Evolutionary conservation across 768 basidiomycete genomes (phyloP).

Genomic region (Suillus cothurnatus): DNA sequence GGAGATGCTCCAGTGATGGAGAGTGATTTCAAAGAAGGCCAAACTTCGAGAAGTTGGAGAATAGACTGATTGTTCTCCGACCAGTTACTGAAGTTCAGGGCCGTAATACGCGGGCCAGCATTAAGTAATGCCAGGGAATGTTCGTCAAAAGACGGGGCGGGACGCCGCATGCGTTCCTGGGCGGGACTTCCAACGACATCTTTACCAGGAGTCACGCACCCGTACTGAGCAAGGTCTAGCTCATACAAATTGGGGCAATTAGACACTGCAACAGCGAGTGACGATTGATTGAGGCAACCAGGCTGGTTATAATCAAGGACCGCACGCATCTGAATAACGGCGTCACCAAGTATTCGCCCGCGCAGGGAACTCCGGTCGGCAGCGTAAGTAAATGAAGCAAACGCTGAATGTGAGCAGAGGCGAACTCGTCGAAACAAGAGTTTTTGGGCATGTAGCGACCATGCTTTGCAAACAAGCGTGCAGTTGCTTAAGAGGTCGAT

Average conservation of each 20-base stretch:
- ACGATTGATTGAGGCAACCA: slow-evolving; percentile 50
- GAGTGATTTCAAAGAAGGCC: slow-evolving; percentile 59
- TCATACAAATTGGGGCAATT: slow-evolving; percentile 61
- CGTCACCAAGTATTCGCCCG: slow-evolving; percentile 52
- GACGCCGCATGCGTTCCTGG: slow-evolving; percentile 47
- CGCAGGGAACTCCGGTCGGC: slow-evolving; percentile 48
- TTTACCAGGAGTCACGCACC: slow-evolving; percentile 50
- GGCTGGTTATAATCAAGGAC: slow-evolving; percentile 73
- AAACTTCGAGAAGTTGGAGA: slow-evolving; percentile 63
- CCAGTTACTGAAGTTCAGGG: slow-evolving; percentile 71
- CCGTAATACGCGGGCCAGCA: slow-evolving; percentile 53
- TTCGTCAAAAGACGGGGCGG: slow-evolving; percentile 57
- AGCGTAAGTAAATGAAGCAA: slow-evolving; percentile 54
- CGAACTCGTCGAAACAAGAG: slow-evolving; percentile 61
- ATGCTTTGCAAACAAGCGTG: slow-evolving; percentile 66
- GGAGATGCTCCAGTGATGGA: slow-evolving; percentile 62
- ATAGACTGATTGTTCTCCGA: slow-evolving; percentile 60
- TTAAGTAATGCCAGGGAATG: slow-evolving; percentile 53
- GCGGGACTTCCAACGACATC: slow-evolving; percentile 53
- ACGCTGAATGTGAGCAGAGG: slow-evolving; percentile 55
- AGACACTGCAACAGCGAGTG: slow-evolving; percentile 60
- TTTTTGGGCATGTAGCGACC: slow-evolving; percentile 66
- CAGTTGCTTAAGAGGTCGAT: slow-evolving; percentile 50
- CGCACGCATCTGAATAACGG: slow-evolving; percentile 55
- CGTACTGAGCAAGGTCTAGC: slow-evolving; percentile 61